Evolutionary conservation across 768 basidiomycete genomes (phyloP), one percentile per base, ranked within the genome.

Genomic region (Suillus cothurnatus): DNA sequence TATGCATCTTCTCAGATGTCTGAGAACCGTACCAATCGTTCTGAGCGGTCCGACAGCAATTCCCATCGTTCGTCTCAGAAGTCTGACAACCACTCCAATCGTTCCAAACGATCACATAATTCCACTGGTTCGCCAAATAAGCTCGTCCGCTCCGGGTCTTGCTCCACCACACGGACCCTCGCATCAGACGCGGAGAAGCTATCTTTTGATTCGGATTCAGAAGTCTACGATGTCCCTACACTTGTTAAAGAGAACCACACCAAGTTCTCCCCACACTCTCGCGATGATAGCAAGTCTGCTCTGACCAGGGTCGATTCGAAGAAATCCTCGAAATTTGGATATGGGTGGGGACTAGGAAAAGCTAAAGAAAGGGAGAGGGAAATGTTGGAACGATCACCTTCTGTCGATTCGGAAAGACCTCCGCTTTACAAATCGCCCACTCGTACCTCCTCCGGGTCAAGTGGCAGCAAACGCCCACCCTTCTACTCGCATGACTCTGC

Each of bases 331-430:
- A 86, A 80, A 71, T 88, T 84, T 83, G 90, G 89, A n/a, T 91
- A 89, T 74, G 88, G 89, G 45, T 88, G 88, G 86, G 88, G 88
- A 0, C 61, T 85, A 45, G 88, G 89, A 52, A 87, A 81, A 78
- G 82, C 81, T 67, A 82, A 81, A 62, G 81, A 82, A 67, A 77
- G 74, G 61, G 85, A 84, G 66, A 66, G 64, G 58, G 76, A 78
- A 2, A 68, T 73, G 75, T 73, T 76, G 67, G 74, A 70, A 75
- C 71, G 71, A 62, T 73, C 74, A 39, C 71, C 73, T 21, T 72
- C 76, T 74, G 58, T 73, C 66, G 79, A 21, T 66, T 83, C 61
- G 78, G 85, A 69, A 72, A 81, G 66, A 71, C 77, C 71, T 14
- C 68, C 66, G 23, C 68, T 73, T 4, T 76, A 77, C 65, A 66